phyloP scores from a whole-genome alignment of 1,284 basidiomycete genomes.

The Trametes versicolor region DNA sequence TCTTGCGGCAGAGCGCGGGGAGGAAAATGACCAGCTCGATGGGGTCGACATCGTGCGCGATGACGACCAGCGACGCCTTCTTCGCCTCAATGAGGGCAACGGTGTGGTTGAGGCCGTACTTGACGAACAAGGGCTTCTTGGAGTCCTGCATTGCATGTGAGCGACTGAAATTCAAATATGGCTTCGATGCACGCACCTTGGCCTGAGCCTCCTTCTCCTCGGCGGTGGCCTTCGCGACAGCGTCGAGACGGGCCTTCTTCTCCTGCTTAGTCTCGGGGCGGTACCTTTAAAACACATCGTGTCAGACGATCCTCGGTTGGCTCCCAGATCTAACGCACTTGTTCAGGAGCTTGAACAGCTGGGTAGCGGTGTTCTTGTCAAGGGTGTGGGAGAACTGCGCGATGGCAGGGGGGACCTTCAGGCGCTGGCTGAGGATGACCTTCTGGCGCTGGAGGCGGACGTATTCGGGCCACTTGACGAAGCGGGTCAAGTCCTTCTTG shows the following conservation, averaged over 20 bases:
- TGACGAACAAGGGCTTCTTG: constrained; percentile 96
- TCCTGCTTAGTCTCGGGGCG: constrained; percentile 95
- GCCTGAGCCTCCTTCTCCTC: constrained; percentile 81
- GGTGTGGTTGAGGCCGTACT: constrained; percentile 97
- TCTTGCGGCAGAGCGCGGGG: constrained; percentile 98
- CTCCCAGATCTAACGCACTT: constrained; percentile 63
- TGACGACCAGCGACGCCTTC: constrained; percentile 97
- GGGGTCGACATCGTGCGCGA: constrained; percentile 98
- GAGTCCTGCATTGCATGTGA: constrained; percentile 58
- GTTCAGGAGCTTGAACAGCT: constrained; percentile 98
- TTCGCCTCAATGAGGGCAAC: constrained; percentile 97
- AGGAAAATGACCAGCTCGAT: constrained; percentile 99
- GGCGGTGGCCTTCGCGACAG: constrained; percentile 79
- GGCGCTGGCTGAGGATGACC: constrained; percentile 97
- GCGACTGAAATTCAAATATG: constrained; percentile 23
- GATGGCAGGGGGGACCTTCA: constrained; percentile 99
- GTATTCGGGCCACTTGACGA: constrained; percentile 99
- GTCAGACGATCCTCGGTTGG: too few species aligned
- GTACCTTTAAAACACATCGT: constrained; percentile 50
- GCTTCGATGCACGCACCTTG: constrained; percentile 57
- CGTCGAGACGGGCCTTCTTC: constrained; percentile 95
- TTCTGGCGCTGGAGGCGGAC: constrained; percentile 98
- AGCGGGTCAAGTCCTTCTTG: constrained; percentile 92
- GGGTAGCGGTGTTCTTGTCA: constrained; percentile 99
- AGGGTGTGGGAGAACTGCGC: constrained; percentile 98